These are phyloP conservation scores for Pythium phragmiticola DNA, from an alignment of 352 stramenopile genomes.

Conservation along the genomic window DNA sequence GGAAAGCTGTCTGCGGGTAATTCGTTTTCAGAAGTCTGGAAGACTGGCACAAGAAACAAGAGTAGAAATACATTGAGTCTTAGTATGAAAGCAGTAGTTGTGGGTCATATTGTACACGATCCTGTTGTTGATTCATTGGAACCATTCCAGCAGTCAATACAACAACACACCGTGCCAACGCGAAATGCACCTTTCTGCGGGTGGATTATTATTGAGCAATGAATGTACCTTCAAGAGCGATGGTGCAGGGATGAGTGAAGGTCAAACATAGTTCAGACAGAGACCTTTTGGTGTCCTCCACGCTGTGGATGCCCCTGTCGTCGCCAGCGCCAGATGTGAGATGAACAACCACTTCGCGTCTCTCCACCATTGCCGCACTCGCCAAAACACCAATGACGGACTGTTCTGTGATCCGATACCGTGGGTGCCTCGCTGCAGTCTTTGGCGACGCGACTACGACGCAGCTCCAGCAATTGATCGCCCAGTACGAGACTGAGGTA, in stretches of 20 bases:
- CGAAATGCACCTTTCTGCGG: too few relatives aligned
- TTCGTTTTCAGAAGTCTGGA: too few relatives aligned
- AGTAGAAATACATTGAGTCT: too few relatives aligned
- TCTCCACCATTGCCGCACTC: not conserved
- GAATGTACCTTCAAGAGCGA: not conserved
- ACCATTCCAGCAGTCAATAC: too few relatives aligned
- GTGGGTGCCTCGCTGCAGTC: constrained; percentile 26
- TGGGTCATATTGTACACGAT: too few relatives aligned
- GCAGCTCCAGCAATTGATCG: constrained; percentile 15
- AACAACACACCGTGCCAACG: too few relatives aligned
- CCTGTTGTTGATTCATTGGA: too few relatives aligned
- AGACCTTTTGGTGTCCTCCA: not conserved
- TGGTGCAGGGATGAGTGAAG: not conserved
- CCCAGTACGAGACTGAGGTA: not conserved
- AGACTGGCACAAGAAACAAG: too few relatives aligned
- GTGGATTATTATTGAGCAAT: too few relatives aligned
- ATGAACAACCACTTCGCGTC: not conserved
- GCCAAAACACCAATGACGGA: constrained; percentile 13
- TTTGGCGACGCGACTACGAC: not conserved
- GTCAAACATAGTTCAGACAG: too few relatives aligned
- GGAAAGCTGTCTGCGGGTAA: too few relatives aligned
- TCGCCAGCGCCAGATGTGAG: not conserved
- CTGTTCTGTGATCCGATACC: constrained; percentile 20
- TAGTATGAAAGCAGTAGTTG: too few relatives aligned
- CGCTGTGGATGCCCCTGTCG: not conserved